These are phyloP conservation scores for Pyronema domesticum DNA, from an alignment of 495 filamentous ascomycete species.

Conservation along the genomic window DNA sequence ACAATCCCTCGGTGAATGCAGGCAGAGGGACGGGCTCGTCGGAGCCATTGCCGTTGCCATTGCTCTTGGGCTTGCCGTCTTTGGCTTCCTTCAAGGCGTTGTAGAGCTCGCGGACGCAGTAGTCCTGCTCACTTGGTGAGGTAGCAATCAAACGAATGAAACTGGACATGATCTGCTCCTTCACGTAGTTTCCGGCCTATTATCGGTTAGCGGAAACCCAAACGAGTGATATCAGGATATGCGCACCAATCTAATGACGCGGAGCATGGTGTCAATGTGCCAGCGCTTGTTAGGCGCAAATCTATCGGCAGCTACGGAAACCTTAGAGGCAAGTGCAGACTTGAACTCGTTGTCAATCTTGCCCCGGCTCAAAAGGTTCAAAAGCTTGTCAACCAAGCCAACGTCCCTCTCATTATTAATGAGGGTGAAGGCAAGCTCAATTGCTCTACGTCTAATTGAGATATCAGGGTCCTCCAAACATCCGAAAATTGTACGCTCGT, in stretches of 20 bases:
- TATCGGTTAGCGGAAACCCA: conserved; percentile 6
- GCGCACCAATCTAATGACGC: conserved; percentile 60
- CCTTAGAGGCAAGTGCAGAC: conserved; percentile 88
- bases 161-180: conserved; percentile 91
- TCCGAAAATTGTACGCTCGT: conserved; percentile 92
- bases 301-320: conserved; percentile 87
- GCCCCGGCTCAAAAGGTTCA: conserved; percentile 67
- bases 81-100: conserved; percentile 73
- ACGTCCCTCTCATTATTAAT: conserved; percentile 95
- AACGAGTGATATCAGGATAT: conserved; percentile 7
- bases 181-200: conserved; percentile 78
- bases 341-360: conserved; percentile 98
- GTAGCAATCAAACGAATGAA: conserved; percentile 93
- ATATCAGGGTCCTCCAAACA: conserved; percentile 97
- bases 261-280: conserved; percentile 93
- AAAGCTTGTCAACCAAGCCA: conserved; percentile 73
- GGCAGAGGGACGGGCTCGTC: not conserved
- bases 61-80: not conserved
- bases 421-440: conserved; percentile 92
- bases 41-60: not conserved
- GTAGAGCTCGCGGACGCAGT: conserved; percentile 90
- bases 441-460: conserved; percentile 80
- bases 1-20: conserved; percentile 75
- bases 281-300: conserved; percentile 93
- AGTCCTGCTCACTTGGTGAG: conserved; percentile 83